Conservation (phyloP, 2,329 filamentous ascomycete genomes). For the Ophiostoma australiae region DNA sequence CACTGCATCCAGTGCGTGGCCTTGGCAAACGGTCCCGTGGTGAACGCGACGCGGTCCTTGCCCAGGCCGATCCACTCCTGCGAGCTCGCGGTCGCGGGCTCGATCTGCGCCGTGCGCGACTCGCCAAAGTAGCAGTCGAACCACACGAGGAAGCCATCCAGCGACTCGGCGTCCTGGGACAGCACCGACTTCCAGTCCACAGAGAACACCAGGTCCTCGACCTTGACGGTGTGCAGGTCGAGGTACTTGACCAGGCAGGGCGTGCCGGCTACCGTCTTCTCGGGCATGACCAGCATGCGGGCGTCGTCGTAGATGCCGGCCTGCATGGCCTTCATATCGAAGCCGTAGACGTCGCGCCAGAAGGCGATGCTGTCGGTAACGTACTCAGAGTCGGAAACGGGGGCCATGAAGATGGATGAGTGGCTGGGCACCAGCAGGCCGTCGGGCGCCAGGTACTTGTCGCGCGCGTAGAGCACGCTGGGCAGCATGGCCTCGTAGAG, state of each 20-base stretch:
- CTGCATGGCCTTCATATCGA: constrained; percentile 90
- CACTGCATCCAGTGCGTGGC: constrained; percentile 91
- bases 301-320: constrained; percentile 74
- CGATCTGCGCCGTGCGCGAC: constrained; percentile 46
- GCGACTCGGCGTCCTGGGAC: constrained; percentile 55
- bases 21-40: constrained; percentile 71
- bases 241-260: constrained; percentile 66
- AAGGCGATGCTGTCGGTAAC: constrained; percentile 72
- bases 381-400: constrained; percentile 72
- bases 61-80: constrained; percentile 57
- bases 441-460: constrained; percentile 73
- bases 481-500: constrained; percentile 96
- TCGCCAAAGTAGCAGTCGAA: constrained; percentile 90
- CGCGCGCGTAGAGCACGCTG: constrained; percentile 81
- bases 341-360: constrained; percentile 91
- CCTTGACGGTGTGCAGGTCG: constrained; percentile 67
- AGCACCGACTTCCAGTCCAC: constrained; percentile 61
- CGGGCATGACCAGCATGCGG: constrained; percentile 68
- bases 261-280: constrained; percentile 53
- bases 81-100: constrained; percentile 51
- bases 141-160: constrained; percentile 90
- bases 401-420: constrained; percentile 75
- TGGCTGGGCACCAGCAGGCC: constrained; percentile 85
- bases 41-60: constrained; percentile 70
- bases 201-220: constrained; percentile 70